Evolutionary conservation across 2,329 filamentous ascomycete species (phyloP).

Genomic region (Colletotrichum graminicola): DNA sequence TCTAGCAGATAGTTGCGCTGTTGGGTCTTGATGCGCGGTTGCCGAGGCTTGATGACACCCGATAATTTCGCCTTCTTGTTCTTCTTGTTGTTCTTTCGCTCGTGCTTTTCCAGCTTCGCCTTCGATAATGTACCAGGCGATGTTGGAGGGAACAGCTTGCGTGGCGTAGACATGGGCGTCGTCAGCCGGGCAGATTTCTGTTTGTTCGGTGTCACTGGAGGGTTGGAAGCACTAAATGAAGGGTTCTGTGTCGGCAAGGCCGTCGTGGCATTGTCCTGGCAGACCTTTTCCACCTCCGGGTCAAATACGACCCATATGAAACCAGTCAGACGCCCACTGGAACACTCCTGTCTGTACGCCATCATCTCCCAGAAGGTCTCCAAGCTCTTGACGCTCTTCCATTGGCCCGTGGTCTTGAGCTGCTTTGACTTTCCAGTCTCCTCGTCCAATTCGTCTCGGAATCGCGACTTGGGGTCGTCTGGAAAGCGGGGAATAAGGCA

Average conservation of each 20-base stretch:
- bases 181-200: slow-evolving; percentile 44
- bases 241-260: slow-evolving; percentile 47
- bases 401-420: slow-evolving; percentile 72
- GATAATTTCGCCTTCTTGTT: slow-evolving; percentile 63
- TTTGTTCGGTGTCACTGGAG: slow-evolving; percentile 51
- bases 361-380: slow-evolving; percentile 99
- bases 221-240: slow-evolving; percentile 46
- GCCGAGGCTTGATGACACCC: slow-evolving; percentile 72
- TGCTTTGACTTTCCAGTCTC: slow-evolving; percentile 73
- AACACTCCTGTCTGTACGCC: slow-evolving; percentile 96
- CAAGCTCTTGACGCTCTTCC: slow-evolving; percentile 85
- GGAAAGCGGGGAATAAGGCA: slow-evolving; percentile 92
- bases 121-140: slow-evolving; percentile 43
- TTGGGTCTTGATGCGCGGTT: slow-evolving; percentile 74
- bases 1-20: slow-evolving; percentile 63
- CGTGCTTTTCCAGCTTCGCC: slow-evolving; percentile 51
- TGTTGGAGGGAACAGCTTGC: slow-evolving; percentile 48
- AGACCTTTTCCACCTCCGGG: slow-evolving; percentile 50
- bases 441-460: slow-evolving; percentile 88
- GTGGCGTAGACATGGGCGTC: slow-evolving; percentile 51
- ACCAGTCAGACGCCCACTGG: slow-evolving; percentile 89
- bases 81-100: slow-evolving; percentile 46
- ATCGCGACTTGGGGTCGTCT: slow-evolving; percentile 94
- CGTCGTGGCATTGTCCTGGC: slow-evolving; percentile 10
- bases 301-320: slow-evolving; percentile 95